Conservation (phyloP, 106 monocot species). For the Apostasia ramifera region DNA sequence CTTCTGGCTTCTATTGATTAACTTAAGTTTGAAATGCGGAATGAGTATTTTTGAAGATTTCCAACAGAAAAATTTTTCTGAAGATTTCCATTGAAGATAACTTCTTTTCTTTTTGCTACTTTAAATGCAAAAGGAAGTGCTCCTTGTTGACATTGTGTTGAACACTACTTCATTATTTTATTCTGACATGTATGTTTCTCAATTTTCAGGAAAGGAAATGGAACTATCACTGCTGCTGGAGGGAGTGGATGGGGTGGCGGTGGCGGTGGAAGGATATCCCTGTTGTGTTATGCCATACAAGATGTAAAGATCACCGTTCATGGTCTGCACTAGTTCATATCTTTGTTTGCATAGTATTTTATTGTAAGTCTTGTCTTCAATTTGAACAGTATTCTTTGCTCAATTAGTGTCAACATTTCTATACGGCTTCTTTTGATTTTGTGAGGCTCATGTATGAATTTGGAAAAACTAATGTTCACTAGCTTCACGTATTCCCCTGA, state of each 20-base stretch:
- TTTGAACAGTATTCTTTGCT: neutral
- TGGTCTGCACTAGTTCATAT: constrained; percentile 41
- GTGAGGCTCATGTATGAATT: too few species aligned
- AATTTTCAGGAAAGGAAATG: constrained; percentile 69
- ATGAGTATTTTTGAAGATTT: neutral
- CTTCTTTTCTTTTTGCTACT: neutral
- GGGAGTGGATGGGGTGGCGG: constrained; percentile 97
- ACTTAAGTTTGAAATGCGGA: constrained; percentile 2
- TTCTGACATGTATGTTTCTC: constrained; percentile 4
- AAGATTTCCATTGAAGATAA: neutral
- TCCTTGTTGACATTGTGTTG: neutral
- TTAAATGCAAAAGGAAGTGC: neutral
- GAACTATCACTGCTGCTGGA: constrained; percentile 90
- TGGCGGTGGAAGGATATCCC: constrained; percentile 86
- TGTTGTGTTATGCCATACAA: constrained; percentile 83
- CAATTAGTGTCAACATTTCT: too few species aligned
- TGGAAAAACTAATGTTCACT: too few species aligned
- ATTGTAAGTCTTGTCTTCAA: neutral
- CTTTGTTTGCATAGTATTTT: neutral
- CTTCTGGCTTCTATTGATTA: neutral
- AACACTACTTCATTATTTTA: neutral
- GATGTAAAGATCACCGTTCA: constrained; percentile 69
- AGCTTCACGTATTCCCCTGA: too few species aligned
- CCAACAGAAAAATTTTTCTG: too few species aligned
- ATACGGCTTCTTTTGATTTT: too few species aligned